Conservation (phyloP, 352 stramenopile genomes). For the Blastocystis sp. region DNA sequence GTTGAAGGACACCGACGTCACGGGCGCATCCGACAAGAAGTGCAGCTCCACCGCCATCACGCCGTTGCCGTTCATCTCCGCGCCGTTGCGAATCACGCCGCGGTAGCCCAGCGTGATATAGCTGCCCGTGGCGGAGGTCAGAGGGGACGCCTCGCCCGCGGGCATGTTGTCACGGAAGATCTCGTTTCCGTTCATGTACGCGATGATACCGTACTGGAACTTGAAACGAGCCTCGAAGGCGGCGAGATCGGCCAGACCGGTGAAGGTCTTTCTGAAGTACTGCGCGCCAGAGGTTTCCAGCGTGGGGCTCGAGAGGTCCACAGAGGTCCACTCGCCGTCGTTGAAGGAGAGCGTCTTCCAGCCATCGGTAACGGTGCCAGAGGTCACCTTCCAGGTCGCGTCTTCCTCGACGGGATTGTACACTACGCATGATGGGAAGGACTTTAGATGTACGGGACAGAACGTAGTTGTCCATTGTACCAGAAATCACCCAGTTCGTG, state of each 20-base stretch:
- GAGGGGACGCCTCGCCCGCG: neutral
- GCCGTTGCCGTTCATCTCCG: neutral
- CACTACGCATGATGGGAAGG: constrained; percentile 37
- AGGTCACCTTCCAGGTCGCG: constrained; percentile 19
- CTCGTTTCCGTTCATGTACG: constrained; percentile 55
- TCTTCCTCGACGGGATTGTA: constrained; percentile 35
- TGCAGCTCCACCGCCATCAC: constrained; percentile 43
- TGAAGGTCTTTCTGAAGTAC: constrained; percentile 44
- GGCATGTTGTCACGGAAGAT: constrained; percentile 59
- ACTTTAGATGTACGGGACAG: constrained; percentile 15
- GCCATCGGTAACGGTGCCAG: neutral
- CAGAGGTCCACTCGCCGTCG: constrained; percentile 1
- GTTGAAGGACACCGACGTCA: constrained; percentile 6
- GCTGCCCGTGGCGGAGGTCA: neutral
- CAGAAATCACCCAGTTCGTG: neutral
- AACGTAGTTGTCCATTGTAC: neutral
- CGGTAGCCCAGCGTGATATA: neutral
- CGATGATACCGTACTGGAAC: constrained; percentile 37
- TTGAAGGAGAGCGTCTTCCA: constrained; percentile 24
- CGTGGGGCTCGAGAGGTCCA: neutral
- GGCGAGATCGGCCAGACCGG: constrained; percentile 7
- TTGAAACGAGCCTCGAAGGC: constrained; percentile 33
- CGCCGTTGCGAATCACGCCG: constrained; percentile 19
- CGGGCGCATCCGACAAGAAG: neutral
- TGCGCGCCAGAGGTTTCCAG: constrained; percentile 32